Base-by-base conservation (phyloP, 768 basidiomycete species). In the Cystobasidium ongulense region DNA sequence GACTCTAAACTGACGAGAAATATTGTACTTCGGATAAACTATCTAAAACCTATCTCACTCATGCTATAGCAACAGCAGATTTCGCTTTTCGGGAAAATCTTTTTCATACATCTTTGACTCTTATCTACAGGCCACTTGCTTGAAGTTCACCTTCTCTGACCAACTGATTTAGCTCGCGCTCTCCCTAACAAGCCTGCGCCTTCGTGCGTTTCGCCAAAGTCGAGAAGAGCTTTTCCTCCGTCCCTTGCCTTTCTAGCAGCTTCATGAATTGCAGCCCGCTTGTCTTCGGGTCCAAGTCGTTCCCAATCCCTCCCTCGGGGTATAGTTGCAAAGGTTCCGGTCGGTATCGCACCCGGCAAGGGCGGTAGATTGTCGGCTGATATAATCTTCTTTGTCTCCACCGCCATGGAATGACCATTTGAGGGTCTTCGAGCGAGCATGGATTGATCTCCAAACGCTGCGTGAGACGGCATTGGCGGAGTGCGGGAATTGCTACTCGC, bases 271-370 rank as follows among this genome's bases (percentile, higher is more conserved):
- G 63, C 67, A 11, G 3, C 35, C 21, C 73, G 59, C 41, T 63
- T 52, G 31, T 73, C 61, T 10, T 46, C 54, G 23, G 46, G 35
- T 2, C 10, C 46, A 65, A 77, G 68, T 25, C 21, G 36, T 11
- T 36, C 64, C 76, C 75, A 77, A 23, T 53, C 43, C 8, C 65
- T 5, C 33, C 74, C 57, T 43, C 36, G 52, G n/a, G 75, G 76
- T 31, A 72, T 71, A 13, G 17, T 11, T 29, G 15, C 53, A 52
- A 75, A 72, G 15, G 70, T 67, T 1, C 38, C 31, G 21, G 39
- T 27, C 0, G 72, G 53, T 5, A 72, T 63, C 25, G 57, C 57
- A 15, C 57, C 57, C 23, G 57, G 57, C 33, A 59, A 35, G 1
- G 57, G 57, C 3, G 57, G 57, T 13, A 59, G 57, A 59, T 59